A percentile compares a stretch with the other conserved stretches of the same genome.
Conservation (phyloP, 192 early-diverging fungal species). For the Gonapodya prolifera region DNA sequence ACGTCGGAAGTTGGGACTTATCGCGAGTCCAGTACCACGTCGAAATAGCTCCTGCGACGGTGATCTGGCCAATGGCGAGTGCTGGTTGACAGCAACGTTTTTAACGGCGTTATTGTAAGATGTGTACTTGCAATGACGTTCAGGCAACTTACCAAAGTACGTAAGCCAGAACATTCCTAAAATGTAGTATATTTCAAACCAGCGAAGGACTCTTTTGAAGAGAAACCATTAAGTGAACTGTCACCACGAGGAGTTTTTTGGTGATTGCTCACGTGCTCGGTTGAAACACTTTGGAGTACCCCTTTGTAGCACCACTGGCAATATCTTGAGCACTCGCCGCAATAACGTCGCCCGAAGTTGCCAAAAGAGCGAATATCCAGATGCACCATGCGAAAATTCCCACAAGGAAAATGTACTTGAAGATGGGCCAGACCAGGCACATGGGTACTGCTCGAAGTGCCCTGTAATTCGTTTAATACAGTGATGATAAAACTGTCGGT, state of each 20-base stretch:
- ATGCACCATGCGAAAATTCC: constrained; percentile 8
- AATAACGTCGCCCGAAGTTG: background rate
- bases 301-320: background rate
- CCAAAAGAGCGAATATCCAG: background rate
- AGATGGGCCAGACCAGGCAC: constrained; percentile 9
- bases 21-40: constrained; percentile 38
- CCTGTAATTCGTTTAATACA: constrained; percentile 19
- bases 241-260: background rate
- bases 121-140: no score
- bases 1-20: constrained; percentile 17
- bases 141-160: background rate
- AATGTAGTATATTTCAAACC: background rate
- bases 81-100: constrained; percentile 20
- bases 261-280: background rate
- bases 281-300: background rate
- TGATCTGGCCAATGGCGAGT: constrained; percentile 32
- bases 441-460: background rate
- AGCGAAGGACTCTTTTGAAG: background rate
- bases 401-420: background rate
- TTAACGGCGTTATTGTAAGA: no score
- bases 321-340: background rate
- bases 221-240: background rate
- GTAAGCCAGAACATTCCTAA: background rate
- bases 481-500: constrained; percentile 26
- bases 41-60: constrained; percentile 38